Percentiles rank a stretch among this genome's conserved stretches.
These are phyloP conservation scores for Cordyceps tenuipes DNA, from an alignment of 2,329 filamentous ascomycete species.

Conservation along the genomic window DNA sequence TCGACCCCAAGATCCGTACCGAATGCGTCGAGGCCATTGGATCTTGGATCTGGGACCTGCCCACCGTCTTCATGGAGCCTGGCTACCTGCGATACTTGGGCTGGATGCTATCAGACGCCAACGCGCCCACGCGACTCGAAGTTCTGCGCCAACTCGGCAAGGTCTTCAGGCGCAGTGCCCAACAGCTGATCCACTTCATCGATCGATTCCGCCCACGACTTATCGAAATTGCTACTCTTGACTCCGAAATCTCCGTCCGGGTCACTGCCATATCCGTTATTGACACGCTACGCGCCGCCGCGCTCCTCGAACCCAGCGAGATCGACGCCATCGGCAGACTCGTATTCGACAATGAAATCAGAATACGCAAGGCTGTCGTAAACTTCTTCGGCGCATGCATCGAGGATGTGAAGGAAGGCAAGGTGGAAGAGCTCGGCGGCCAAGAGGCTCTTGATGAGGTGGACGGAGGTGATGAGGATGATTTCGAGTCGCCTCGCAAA, in stretches of 20 bases:
- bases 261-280: constrained; percentile 74
- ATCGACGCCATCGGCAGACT: constrained; percentile 81
- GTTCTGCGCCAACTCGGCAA: constrained; percentile 74
- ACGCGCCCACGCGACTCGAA: constrained; percentile 68
- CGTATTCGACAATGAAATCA: constrained; percentile 78
- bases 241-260: constrained; percentile 73
- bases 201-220: constrained; percentile 81
- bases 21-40: constrained; percentile 85
- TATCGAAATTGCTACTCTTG: constrained; percentile 85
- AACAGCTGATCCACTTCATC: constrained; percentile 83
- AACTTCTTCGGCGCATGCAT: constrained; percentile 87
- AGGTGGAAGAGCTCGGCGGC: constrained; percentile 77
- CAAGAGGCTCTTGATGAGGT: constrained; percentile 71
- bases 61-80: constrained; percentile 83
- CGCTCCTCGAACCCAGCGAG: constrained; percentile 83
- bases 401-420: constrained; percentile 68
- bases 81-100: constrained; percentile 87
- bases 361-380: constrained; percentile 81
- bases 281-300: constrained; percentile 71
- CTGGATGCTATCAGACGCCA: constrained; percentile 85
- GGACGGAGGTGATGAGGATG: constrained; percentile 61
- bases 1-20: constrained; percentile 79
- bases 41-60: constrained; percentile 77
- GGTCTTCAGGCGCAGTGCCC: constrained; percentile 73
- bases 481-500: constrained; percentile 65